phyloP scores from a whole-genome alignment of 306 rosid species.

The Gastrolobium bilobum region DNA sequence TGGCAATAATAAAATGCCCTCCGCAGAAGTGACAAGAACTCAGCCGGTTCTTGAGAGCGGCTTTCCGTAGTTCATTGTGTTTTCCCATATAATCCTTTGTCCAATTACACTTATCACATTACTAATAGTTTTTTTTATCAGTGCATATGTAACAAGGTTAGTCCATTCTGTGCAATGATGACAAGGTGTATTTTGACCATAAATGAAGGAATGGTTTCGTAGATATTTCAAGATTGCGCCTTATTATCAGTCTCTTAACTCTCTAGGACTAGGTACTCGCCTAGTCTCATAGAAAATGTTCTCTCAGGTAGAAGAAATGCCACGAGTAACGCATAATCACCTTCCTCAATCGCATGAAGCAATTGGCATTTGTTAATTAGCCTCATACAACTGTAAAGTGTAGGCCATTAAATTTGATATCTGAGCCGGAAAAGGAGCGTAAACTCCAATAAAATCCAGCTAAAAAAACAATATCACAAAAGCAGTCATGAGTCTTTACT shows the following conservation, averaged over 20 bases:
- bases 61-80: constrained; percentile 41
- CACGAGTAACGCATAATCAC: neutral
- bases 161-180: constrained; percentile 29
- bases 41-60: constrained; percentile 72
- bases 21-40: constrained; percentile 81
- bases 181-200: constrained; percentile 39
- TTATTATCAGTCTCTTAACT: neutral
- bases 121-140: constrained; percentile 12
- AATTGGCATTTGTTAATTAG: constrained; percentile 26
- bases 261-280: neutral
- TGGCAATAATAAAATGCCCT: constrained; percentile 78
- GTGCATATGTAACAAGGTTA: constrained; percentile 25
- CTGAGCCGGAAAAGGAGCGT: neutral
- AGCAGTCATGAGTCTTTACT: constrained; percentile 39
- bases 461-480: constrained; percentile 19
- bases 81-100: constrained; percentile 1
- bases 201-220: constrained; percentile 36
- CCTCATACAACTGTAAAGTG: constrained; percentile 40
- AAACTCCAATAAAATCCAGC: constrained; percentile 14
- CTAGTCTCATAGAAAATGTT: constrained; percentile 2
- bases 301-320: constrained; percentile 2
- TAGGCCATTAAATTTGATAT: constrained; percentile 1
- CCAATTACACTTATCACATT: constrained; percentile 4
- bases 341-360: constrained; percentile 33
- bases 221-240: constrained; percentile 11